Conservation (phyloP, 2,329 filamentous ascomycete species). For the Monosporascus sp. region DNA sequence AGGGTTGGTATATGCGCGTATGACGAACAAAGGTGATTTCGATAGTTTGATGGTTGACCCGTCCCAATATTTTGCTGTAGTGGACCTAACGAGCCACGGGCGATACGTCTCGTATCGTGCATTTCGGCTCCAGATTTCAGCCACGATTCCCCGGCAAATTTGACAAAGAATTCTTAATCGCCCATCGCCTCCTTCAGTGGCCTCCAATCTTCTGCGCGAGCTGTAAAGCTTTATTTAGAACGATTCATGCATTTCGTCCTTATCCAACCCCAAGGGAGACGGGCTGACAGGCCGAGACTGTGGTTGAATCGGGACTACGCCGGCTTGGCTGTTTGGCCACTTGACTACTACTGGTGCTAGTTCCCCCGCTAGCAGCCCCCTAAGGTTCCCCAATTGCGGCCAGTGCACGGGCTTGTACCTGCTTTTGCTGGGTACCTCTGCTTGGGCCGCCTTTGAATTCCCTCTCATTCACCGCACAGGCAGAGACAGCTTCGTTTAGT, state of each 20-base stretch:
- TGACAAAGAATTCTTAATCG: too few relatives aligned
- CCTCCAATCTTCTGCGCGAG: too few relatives aligned
- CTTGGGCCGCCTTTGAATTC: background rate
- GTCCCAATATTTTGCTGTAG: background rate
- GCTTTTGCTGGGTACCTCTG: background rate
- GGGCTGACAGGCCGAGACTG: background rate
- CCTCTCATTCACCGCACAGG: background rate
- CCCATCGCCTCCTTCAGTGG: too few relatives aligned
- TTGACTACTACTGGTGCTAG: background rate
- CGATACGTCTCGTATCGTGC: too few relatives aligned
- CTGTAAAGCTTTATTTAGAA: too few relatives aligned
- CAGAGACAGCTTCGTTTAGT: too few relatives aligned
- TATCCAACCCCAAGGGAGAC: too few relatives aligned
- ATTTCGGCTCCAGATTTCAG: too few relatives aligned
- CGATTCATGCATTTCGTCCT: too few relatives aligned
- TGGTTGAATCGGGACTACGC: background rate
- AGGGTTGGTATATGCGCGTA: background rate
- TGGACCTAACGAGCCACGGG: background rate
- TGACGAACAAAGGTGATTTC: background rate
- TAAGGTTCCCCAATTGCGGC: background rate
- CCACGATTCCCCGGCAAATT: too few relatives aligned
- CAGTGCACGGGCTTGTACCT: background rate
- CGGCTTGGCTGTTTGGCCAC: background rate
- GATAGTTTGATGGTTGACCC: background rate
- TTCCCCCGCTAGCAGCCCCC: background rate